Evolutionary conservation across 1,284 basidiomycete species (phyloP), one percentile per base, ranked within the genome.

Genomic region (Pholiota adiposa): DNA sequence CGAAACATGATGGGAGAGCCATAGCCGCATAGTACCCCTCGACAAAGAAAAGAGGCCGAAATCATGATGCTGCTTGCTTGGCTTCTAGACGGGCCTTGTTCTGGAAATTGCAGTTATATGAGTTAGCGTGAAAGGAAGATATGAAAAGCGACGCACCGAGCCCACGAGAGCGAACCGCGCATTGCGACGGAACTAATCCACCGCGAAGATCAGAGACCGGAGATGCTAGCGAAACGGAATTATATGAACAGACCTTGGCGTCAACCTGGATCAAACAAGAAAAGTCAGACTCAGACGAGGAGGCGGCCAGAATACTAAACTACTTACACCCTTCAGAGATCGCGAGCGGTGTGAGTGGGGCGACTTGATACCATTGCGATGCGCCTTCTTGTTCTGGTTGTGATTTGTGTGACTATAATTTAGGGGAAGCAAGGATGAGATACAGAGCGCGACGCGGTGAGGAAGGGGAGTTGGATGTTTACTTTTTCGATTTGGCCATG

Each of bases 301-400:
- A 49, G 62, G 58, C 29, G 63, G 36, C 29, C n/a, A n/a, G n/a
- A n/a, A n/a, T n/a, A n/a, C n/a, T n/a, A n/a, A n/a, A 56, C 43
- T 21, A 89, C 90, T 67, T 83, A 94, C 97, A 86, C 96, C 96
- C 82, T 90, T 95, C 82, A 94, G 75, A 60, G 93, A 96, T 66
- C 90, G 86, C 73, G 93, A 89, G 74, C 89, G 77, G 77, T 88
- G 83, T 66, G 86, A 86, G 77, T 84, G 80, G 59, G 92, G 89
- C 77, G 83, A 87, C 81, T 90, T 94, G 83, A 97, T 96, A 75
- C 95, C 97, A 84, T 99, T 99, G 68, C 92, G 89, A 86, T 99
- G 97, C 72, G 97, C 95, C 86, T 95, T 96, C 78, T 85, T 85
- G 83, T 71, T 92, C 84, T 97, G 95, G 86, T 97, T 97, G 86